Evolutionary conservation across 176 grass and related monocot genomes (phyloP).

Genomic region (Hordeum marinum): DNA sequence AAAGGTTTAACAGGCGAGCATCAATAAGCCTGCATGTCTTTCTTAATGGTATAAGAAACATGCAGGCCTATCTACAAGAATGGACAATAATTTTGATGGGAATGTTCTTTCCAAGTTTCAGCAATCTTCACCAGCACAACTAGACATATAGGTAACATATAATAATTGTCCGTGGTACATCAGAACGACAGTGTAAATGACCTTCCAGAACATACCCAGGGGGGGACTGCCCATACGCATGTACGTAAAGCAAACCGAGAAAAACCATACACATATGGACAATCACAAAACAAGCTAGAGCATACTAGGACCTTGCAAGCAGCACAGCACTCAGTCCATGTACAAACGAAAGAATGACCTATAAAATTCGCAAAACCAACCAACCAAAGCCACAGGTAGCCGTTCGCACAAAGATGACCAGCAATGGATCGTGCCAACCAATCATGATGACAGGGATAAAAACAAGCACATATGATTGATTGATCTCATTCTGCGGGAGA

Average conservation of each 20-base stretch:
- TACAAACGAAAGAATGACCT: conserved; percentile 82
- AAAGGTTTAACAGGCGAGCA: too few species aligned
- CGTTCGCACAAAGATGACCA: conserved; percentile 25
- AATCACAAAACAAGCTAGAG: conserved; percentile 36
- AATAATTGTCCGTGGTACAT: conserved; percentile 25
- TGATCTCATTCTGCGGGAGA: conserved; percentile 14
- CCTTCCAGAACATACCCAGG: conserved; percentile 26
- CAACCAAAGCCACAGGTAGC: conserved; percentile 26
- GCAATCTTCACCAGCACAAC: conserved; percentile 17
- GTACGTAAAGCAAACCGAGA: conserved; percentile 13
- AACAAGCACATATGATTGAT: background rate
- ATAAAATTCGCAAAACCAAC: conserved; percentile 46
- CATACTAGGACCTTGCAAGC: conserved; percentile 36
- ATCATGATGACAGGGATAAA: conserved; percentile 2
- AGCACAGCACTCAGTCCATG: conserved; percentile 48
- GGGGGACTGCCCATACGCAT: conserved; percentile 20
- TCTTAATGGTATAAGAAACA: background rate
- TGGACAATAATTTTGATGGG: background rate
- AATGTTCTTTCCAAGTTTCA: background rate
- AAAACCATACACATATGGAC: conserved; percentile 51
- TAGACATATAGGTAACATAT: conserved; percentile 7
- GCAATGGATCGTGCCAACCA: conserved; percentile 18
- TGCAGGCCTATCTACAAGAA: background rate
- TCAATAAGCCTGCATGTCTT: background rate
- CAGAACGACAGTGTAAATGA: background rate